Evolutionary conservation across 2,329 filamentous ascomycete species (phyloP).

Genomic region (Verticillium tricorpus): DNA sequence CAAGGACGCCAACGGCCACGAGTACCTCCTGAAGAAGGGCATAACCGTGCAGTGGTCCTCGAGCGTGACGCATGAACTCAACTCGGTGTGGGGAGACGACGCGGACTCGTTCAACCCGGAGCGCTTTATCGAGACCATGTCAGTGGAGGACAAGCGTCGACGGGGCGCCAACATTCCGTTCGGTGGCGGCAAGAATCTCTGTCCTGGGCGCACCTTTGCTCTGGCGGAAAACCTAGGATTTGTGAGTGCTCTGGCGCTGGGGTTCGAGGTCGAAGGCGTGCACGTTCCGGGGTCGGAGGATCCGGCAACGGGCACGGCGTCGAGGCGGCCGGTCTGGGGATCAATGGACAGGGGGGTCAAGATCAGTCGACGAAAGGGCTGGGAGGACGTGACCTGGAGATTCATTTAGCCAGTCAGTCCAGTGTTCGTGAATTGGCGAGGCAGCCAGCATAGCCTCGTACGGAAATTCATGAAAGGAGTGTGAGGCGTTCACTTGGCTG

Average conservation of each 20-base stretch:
- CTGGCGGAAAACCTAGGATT: conserved; percentile 22
- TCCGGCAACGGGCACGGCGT: conserved; percentile 8
- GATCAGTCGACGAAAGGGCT: conserved; percentile 14
- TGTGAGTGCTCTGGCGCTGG: conserved; percentile 15
- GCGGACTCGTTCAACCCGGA: conserved; percentile 17
- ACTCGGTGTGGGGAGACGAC: conserved; percentile 18
- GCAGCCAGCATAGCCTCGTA: too few species aligned
- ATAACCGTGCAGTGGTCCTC: conserved; percentile 20
- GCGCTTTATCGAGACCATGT: conserved; percentile 15
- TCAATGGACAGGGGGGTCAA: conserved; percentile 5
- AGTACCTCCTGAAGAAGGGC: conserved; percentile 20
- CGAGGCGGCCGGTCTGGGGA: conserved; percentile 8
- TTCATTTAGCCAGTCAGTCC: conserved; percentile 4
- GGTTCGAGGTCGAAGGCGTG: conserved; percentile 17
- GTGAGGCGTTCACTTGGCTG: too few species aligned
- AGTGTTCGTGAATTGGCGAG: too few species aligned
- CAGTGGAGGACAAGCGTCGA: conserved; percentile 15
- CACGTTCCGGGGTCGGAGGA: conserved; percentile 8
- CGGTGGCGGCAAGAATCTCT: conserved; percentile 26
- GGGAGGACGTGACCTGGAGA: conserved; percentile 19
- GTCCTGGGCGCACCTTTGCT: conserved; percentile 26
- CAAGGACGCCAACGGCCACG: conserved; percentile 14
- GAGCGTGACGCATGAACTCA: conserved; percentile 17
- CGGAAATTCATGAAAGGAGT: too few species aligned
- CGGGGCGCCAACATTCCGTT: conserved; percentile 23